phyloP scores from a whole-genome alignment of 164 flowering plant species.

The Umbellularia californica region DNA sequence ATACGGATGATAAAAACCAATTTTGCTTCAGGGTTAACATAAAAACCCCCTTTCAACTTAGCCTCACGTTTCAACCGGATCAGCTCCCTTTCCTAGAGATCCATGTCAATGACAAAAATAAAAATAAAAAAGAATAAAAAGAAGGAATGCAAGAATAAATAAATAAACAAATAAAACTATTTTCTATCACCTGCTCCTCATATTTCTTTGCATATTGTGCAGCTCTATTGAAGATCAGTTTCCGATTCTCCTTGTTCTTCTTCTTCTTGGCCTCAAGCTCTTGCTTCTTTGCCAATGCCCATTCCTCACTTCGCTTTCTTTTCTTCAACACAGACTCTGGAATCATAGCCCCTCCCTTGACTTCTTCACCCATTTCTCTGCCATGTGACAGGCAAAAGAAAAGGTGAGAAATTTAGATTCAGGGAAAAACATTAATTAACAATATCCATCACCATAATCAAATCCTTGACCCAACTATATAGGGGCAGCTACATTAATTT shows the following conservation, averaged over 20 bases:
- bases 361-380: conserved; percentile 43
- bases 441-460: too few species aligned
- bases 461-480: too few species aligned
- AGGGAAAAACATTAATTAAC: background rate
- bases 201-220: background rate
- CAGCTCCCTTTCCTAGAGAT: conserved; percentile 25
- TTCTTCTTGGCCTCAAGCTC: conserved; percentile 32
- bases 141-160: background rate
- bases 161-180: background rate
- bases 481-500: too few species aligned
- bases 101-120: background rate
- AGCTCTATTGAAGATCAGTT: background rate
- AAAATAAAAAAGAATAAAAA: too few species aligned
- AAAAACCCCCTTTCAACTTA: conserved; percentile 47
- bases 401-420: background rate
- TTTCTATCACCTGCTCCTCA: conserved; percentile 17
- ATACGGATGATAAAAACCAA: conserved; percentile 47
- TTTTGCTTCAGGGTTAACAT: conserved; percentile 57
- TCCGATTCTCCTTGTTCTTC: conserved; percentile 20
- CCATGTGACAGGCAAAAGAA: too few species aligned
- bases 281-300: conserved; percentile 42
- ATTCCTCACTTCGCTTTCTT: conserved; percentile 51
- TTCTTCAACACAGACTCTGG: conserved; percentile 62
- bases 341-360: conserved; percentile 28
- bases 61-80: conserved; percentile 39